Base-by-base conservation (phyloP, 345 rosid species). In the Salix purpurea region DNA sequence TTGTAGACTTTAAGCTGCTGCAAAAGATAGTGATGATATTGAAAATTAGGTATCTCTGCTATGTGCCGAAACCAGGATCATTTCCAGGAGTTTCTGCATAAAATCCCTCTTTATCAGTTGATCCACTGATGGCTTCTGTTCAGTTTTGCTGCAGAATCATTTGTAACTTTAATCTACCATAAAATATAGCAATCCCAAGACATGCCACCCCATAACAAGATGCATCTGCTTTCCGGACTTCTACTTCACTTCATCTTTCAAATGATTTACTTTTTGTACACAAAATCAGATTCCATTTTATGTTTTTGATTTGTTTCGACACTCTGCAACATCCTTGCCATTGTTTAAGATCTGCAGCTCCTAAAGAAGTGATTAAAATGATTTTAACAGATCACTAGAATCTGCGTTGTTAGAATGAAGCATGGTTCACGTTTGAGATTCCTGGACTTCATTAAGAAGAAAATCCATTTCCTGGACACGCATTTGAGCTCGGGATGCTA, bases 401-500 rank as follows among this genome's bases (percentile, higher is more conserved):
- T 62, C n/a, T 24, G 15, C 61, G 46, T 46, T 34, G 36, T 18
- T 11, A 16, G 14, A 52, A 6, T 50, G 50, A 68, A 54, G 40
- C 1, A 52, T 0, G 19, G 40, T 71, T 62, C 44, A 61, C 50
- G 65, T 61, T 68, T 37, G 24, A 42, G 64, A 67, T 67, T 80
- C 79, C 42, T 74, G 82, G 77, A 71, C 34, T 46, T 76, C 73
- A 74, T 69, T 62, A 67, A 76, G 34, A 78, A 83, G 72, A 72
- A 48, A 78, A 77, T 40, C 84, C 52, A 74, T 69, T 67, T 87
- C 80, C 11, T 65, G 65, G 40, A 71, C 74, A 11, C 77, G 77
- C 80, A 74, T 76, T 34, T 86, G 87, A 69, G 77, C 81, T 72
- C 74, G 54, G 52, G 72, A 77, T 69, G 74, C 82, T 44, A 92